Base-by-base conservation (phyloP, 495 filamentous ascomycete genomes). In the Aspergillus diversus region DNA sequence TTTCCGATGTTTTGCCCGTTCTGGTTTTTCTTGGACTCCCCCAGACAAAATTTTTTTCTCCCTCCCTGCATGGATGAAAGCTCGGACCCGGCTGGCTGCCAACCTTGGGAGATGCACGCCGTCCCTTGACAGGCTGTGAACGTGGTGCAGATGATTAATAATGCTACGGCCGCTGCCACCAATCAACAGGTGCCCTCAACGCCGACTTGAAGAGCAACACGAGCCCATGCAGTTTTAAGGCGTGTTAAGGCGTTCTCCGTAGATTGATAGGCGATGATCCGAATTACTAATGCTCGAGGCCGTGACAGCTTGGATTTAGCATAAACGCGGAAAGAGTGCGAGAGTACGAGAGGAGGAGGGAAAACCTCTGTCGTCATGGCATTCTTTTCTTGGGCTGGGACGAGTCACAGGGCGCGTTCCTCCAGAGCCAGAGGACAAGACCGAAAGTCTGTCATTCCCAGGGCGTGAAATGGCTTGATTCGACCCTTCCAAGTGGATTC, bases 391-490 rank as follows among this genome's bases (percentile, higher is more conserved):
- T 27, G 47, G 13, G 12, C 11, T 16, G 12, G 47, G 47, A 1
- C 16, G 47, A 50, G 47, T 50, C 47, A 50, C 47, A 50, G 47
- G 47, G 47, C 47, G 47, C 27, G 47, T 7, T 43, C 39, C 39
- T 43, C 39, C 37, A 39, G 7, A 7, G 8, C 1, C 37, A 7
- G 8, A 8, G 4, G 12, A 43, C 39, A 43, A 11, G 11, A 15
- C 39, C 39, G n/a, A 11, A 43, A 27, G n/a, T 15, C 39, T 43
- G 47, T 50, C 47, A 50, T 50, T 50, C 47, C 47, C 8, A 50
- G 47, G 47, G 47, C 47, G 47, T 50, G 47, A 31, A 50, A 27
- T 50, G 16, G 5, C 15, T 35, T 21, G 32, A 35, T n/a, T 13
- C 31, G 13, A 16, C 34, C 11, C 16, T 11, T 27, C 16, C 47